Percentiles rank a stretch among this genome's conserved stretches.
Conservation (phyloP, 768 basidiomycete genomes). For the Termitomyces sp. region DNA sequence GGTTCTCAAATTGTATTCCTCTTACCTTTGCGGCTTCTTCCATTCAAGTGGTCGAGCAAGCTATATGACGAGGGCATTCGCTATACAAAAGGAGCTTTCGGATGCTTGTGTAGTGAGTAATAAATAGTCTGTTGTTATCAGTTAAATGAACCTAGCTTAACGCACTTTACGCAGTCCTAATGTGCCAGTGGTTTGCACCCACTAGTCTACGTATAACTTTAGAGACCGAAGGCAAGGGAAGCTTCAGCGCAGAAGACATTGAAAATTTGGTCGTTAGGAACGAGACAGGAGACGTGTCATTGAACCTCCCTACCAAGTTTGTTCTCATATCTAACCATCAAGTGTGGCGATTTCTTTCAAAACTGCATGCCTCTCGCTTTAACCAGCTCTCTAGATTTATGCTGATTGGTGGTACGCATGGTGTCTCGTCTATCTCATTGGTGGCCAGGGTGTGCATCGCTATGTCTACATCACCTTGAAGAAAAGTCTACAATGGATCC, state of each 20-base stretch:
- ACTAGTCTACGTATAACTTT: constrained; percentile 72
- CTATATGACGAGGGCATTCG: constrained; percentile 71
- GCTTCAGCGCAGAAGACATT: constrained; percentile 59
- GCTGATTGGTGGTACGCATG: constrained; percentile 90
- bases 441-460: constrained; percentile 56
- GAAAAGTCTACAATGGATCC: constrained; percentile 81
- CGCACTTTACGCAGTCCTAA: constrained; percentile 50
- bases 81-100: constrained; percentile 84
- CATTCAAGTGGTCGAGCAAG: constrained; percentile 51
- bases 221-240: constrained; percentile 65
- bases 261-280: constrained; percentile 57
- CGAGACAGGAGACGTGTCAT: constrained; percentile 47
- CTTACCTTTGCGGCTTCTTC: constrained; percentile 63
- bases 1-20: constrained; percentile 70
- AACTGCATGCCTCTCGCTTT: not conserved
- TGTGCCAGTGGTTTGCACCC: constrained; percentile 82
- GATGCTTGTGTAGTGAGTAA: constrained; percentile 64
- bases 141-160: not conserved
- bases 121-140: not conserved
- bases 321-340: constrained; percentile 94
- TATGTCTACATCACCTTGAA: constrained; percentile 91
- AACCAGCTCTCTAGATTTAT: constrained; percentile 51
- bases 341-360: constrained; percentile 38
- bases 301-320: constrained; percentile 76
- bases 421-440: constrained; percentile 74